Conservation (phyloP, 495 filamentous ascomycete genomes). For the Tuber microsphaerosporum region DNA sequence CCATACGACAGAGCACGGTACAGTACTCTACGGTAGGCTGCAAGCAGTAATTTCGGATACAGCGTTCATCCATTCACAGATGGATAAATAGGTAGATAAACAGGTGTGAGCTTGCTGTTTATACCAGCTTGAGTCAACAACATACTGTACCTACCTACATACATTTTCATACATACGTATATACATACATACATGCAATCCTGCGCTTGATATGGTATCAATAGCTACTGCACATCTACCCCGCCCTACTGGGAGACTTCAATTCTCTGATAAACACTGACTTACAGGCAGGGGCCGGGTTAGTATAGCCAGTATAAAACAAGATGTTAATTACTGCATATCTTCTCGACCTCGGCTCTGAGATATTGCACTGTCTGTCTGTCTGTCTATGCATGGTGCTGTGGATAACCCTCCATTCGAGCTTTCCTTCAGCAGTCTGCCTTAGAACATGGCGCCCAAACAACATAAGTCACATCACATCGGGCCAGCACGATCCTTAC, state of each 20-base stretch:
- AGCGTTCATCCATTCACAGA: neutral
- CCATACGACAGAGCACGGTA: neutral
- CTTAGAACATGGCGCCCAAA: neutral
- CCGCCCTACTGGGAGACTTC: neutral
- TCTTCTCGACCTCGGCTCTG: neutral
- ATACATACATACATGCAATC: neutral
- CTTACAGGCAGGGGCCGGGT: neutral
- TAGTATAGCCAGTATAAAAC: too few species aligned
- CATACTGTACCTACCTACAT: neutral
- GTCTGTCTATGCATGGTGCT: neutral
- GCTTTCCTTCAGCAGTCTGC: neutral
- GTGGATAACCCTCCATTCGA: neutral
- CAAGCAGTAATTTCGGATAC: neutral
- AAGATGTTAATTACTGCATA: neutral
- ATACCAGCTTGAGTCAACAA: neutral
- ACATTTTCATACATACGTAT: neutral
- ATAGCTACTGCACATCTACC: neutral
- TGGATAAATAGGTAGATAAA: neutral
- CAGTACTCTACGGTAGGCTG: neutral
- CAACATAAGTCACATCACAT: neutral
- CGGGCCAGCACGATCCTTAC: neutral
- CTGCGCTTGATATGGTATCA: neutral
- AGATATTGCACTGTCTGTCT: neutral
- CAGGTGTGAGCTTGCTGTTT: neutral
- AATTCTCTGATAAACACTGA: neutral